phyloP scores from a whole-genome alignment of 2,329 filamentous ascomycete species.

The Fusarium piperis region DNA sequence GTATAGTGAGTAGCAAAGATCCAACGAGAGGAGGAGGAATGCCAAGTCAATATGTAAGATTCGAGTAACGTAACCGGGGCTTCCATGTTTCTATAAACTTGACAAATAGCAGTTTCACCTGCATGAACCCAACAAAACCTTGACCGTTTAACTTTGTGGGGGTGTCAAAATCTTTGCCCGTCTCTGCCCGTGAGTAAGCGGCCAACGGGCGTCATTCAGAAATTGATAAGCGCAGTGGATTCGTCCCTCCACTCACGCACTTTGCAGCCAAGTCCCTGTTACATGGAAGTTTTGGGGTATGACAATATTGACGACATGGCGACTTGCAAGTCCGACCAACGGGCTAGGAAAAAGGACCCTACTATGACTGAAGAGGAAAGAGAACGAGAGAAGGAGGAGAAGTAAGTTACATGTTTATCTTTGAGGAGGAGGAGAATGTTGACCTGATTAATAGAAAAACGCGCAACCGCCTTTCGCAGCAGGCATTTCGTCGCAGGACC shows the following conservation, averaged over 20 bases:
- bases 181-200: not conserved
- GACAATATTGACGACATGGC: conserved; percentile 1
- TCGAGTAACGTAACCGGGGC: not conserved
- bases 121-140: not conserved
- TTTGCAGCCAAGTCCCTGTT: not conserved
- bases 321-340: not conserved
- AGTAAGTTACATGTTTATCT: not conserved
- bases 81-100: not conserved
- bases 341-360: not conserved
- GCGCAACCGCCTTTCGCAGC: conserved; percentile 46
- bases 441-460: conserved; percentile 35
- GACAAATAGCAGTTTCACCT: not conserved
- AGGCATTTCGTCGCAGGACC: conserved; percentile 45
- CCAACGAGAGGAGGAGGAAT: not conserved
- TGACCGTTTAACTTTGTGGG: not conserved
- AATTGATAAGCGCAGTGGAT: not conserved
- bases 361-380: not conserved
- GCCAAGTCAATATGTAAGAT: not conserved
- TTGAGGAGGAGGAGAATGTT: not conserved
- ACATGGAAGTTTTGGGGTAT: not conserved
- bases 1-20: not conserved
- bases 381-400: conserved; percentile 17
- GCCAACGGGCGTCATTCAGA: not conserved
- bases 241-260: not conserved
- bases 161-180: not conserved